phyloP scores from a whole-genome alignment of 805 yeast genomes.

The Wickerhamomyces canadensis region DNA sequence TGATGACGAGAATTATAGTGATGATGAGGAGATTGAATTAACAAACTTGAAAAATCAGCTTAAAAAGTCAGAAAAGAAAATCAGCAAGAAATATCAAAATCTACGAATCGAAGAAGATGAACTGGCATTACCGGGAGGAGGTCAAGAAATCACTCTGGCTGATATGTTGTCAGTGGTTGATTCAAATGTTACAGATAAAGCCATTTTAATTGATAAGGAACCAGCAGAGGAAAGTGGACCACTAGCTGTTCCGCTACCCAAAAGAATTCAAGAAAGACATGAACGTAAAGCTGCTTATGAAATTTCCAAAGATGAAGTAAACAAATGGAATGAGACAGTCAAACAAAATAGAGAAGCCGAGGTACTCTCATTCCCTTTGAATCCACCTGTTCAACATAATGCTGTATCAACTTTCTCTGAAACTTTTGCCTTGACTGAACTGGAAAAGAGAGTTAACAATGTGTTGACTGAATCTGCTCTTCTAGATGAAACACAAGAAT shows the following conservation, averaged over 20 bases:
- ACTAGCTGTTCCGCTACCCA: constrained; percentile 77
- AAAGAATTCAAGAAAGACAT: constrained; percentile 75
- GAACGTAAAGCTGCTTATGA: constrained; percentile 90
- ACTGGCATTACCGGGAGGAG: constrained; percentile 57
- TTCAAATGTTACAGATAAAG: constrained; percentile 41
- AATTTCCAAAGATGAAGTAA: constrained; percentile 78
- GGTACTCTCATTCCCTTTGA: constrained; percentile 71
- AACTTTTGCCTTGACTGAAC: constrained; percentile 38
- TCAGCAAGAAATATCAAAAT: constrained; percentile 44
- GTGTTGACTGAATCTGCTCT: constrained; percentile 62
- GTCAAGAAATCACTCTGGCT: constrained; percentile 53
- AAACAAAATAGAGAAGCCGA: constrained; percentile 78
- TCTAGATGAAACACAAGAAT: constrained; percentile 65
- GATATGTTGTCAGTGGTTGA: constrained; percentile 73
- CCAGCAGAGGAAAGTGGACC: constrained; percentile 38
- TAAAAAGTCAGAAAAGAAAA: constrained; percentile 31
- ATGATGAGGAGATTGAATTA: constrained; percentile 49
- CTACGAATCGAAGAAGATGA: constrained; percentile 63
- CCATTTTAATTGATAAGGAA: constrained; percentile 37
- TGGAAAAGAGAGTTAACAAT: constrained; percentile 60
- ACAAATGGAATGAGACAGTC: constrained; percentile 84
- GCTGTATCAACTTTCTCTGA: constrained; percentile 54
- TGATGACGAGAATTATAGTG: constrained; percentile 36
- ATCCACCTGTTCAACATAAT: constrained; percentile 37
- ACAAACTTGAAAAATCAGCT: constrained; percentile 39